Base-by-base conservation (phyloP, 1,139 yeast genomes). In the Yamadazyma pseudoaaseri region DNA sequence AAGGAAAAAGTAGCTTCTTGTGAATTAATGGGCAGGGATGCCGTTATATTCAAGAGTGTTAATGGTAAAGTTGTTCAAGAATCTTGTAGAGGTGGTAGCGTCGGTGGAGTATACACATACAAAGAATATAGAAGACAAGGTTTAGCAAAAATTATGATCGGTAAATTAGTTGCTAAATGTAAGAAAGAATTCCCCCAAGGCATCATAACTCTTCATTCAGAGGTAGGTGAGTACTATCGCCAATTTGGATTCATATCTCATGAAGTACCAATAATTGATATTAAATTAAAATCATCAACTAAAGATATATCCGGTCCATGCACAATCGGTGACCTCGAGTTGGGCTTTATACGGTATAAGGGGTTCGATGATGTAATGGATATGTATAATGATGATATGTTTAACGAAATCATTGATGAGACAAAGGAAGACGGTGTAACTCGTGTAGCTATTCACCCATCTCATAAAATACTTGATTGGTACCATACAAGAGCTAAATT, bases 71-170 rank as follows among this genome's bases (percentile, higher is more conserved):
- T 54, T 3, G 48, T 41, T 6, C 41, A 48, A 26, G 34, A 42
- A 1, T 34, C 51, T 3, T 60, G 74, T 6, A 51, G 68, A n/a
- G 58, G 72, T 39, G 76, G 76, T 3, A 73, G 83, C 39, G 62
- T 81, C 36, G 86, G 87, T 14, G 79, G 80, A 9, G 89, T 83
- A 0, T 83, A 62, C 54, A 81, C 90, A 1, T 68, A 75, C 20
- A 65, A 68, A 6, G 64, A 70, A 33, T 57, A 69, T 48, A 68
- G 95, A 38, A 80, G 82, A 16, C 70, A 74, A 44, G 89, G 92
- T 1, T 78, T 77, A 47, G 90, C 86, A 2, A 60, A 60, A 17
- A 49, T 62, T 25, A 76, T 85, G 86, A 67, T 84, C 31, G 79
- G 75, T 42, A 57, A 64, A 34, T 45, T 73, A 27, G 60, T 62